phyloP scores from a whole-genome alignment of 106 monocot species.

The Apostasia shenzhenica region DNA sequence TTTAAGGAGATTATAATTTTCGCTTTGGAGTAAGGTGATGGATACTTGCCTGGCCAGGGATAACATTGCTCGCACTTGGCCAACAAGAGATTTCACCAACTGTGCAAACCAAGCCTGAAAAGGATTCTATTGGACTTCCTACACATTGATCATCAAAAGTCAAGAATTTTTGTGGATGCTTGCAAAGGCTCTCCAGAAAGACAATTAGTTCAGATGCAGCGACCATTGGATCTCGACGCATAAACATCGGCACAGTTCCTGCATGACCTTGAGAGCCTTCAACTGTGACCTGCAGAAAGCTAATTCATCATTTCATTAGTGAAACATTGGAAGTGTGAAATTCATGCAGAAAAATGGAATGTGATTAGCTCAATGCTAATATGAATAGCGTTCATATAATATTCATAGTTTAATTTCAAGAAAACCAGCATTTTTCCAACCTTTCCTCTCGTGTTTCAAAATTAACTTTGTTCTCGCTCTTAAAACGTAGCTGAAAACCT shows the following conservation, averaged over 20 bases:
- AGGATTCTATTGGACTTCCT: constrained; percentile 45
- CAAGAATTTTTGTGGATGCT: constrained; percentile 55
- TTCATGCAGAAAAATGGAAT: too few relatives aligned
- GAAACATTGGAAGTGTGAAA: too few relatives aligned
- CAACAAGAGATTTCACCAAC: constrained; percentile 85
- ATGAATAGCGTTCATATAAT: too few relatives aligned
- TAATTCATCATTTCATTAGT: background rate
- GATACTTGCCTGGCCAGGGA: constrained; percentile 77
- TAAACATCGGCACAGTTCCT: constrained; percentile 89
- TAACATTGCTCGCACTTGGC: constrained; percentile 99
- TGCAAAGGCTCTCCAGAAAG: constrained; percentile 72
- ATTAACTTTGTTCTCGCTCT: too few relatives aligned
- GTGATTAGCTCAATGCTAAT: too few relatives aligned
- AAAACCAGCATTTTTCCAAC: too few relatives aligned
- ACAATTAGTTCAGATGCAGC: constrained; percentile 89
- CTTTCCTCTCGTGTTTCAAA: too few relatives aligned
- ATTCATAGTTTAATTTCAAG: too few relatives aligned
- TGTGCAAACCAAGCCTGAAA: constrained; percentile 85
- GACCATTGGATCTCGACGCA: constrained; percentile 90
- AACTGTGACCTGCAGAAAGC: constrained; percentile 61
- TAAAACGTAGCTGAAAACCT: too few relatives aligned
- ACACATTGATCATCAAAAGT: constrained; percentile 40
- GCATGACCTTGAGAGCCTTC: constrained; percentile 91
- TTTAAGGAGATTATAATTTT: too few relatives aligned
- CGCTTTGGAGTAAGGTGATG: too few relatives aligned